Percentiles rank a stretch among this genome's conserved stretches.
Conservation (phyloP, 2,329 filamentous ascomycete species). For the Zymoseptoria ardabiliae region DNA sequence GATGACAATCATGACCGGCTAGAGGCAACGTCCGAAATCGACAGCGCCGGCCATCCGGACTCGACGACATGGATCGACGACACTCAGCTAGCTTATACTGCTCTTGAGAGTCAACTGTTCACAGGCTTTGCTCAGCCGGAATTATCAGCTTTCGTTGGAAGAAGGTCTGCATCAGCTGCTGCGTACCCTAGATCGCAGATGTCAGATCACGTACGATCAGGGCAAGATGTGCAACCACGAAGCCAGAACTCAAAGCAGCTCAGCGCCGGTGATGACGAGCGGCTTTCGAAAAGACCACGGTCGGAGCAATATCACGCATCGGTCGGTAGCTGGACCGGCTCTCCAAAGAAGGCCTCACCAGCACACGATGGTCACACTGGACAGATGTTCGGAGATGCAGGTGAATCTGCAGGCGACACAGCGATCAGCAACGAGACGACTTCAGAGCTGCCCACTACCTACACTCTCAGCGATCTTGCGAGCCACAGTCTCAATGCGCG, state of each 20-base stretch:
- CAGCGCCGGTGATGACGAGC: neutral
- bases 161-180: neutral
- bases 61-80: slow-evolving; percentile 31
- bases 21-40: neutral
- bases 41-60: slow-evolving; percentile 2
- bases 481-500: slow-evolving; percentile 14
- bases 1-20: neutral
- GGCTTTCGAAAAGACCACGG: neutral
- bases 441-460: slow-evolving; percentile 30
- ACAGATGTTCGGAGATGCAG: neutral
- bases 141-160: neutral
- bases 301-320: neutral
- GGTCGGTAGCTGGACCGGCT: neutral
- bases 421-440: slow-evolving; percentile 14
- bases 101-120: slow-evolving; percentile 36
- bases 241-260: neutral
- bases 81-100: slow-evolving; percentile 36
- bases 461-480: slow-evolving; percentile 26
- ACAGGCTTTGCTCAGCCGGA: slow-evolving; percentile 20
- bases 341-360: neutral
- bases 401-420: neutral
- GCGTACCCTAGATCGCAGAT: neutral
- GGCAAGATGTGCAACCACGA: neutral
- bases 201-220: neutral
- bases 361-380: neutral